Conservation (phyloP, 148 eudicot genomes). For the Hydrangea macrophylla region DNA sequence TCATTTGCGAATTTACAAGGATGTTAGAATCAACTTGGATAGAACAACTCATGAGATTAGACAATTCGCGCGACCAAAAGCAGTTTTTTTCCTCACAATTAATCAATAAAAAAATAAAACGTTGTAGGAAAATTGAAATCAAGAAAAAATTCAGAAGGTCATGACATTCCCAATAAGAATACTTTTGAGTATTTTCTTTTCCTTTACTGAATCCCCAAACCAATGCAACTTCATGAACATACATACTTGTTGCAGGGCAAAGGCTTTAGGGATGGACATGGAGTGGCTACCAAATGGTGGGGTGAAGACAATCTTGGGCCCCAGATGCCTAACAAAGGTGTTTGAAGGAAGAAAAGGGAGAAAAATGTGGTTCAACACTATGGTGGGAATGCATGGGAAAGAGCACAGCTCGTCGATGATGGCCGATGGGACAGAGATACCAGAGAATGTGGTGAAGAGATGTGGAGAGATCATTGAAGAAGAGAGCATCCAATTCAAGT, state of each 20-base stretch:
- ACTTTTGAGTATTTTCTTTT: no score
- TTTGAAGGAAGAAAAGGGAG: conserved; percentile 50
- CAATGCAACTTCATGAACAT: no score
- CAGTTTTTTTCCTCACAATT: no score
- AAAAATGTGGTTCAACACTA: conserved; percentile 46
- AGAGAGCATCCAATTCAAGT: conserved; percentile 47
- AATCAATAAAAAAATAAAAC: no score
- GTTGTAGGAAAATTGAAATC: no score
- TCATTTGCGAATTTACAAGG: no score
- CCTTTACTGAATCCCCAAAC: no score
- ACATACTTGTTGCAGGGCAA: conserved; percentile 31
- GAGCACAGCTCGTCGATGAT: conserved; percentile 31
- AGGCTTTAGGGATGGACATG: conserved; percentile 38
- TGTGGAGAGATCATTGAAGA: conserved; percentile 47
- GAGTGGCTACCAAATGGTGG: conserved; percentile 45
- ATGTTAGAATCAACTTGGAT: no score
- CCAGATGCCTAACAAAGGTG: conserved; percentile 27
- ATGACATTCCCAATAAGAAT: no score
- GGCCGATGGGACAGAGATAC: conserved; percentile 43
- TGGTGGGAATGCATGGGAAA: conserved; percentile 42
- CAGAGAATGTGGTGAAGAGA: conserved; percentile 33
- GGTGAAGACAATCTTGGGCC: conserved; percentile 28
- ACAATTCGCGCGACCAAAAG: no score
- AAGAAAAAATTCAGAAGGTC: no score
- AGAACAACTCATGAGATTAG: no score